Evolutionary conservation across 2,329 filamentous ascomycete genomes (phyloP).

Genomic region (Trichophyton verrucosum): DNA sequence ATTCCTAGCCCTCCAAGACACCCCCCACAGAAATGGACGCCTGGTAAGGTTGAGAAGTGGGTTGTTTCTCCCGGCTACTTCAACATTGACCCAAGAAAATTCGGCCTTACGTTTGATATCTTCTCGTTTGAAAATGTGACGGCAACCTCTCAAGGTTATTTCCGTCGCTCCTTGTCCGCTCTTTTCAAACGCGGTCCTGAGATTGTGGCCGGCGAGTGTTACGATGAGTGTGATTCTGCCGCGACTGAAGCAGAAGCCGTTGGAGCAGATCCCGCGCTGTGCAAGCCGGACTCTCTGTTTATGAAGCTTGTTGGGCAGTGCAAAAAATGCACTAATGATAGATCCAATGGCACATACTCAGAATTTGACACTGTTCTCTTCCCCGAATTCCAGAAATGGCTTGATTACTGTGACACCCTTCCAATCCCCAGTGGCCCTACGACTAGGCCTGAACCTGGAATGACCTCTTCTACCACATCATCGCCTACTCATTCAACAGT

Average conservation of each 20-base stretch:
- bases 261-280: conserved; percentile 24
- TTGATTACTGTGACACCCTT: neutral
- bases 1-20: conserved; percentile 22
- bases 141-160: conserved; percentile 19
- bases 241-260: conserved; percentile 35
- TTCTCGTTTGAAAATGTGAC: conserved; percentile 35
- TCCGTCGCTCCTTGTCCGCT: conserved; percentile 18
- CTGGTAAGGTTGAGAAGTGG: conserved; percentile 32
- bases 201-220: conserved; percentile 40
- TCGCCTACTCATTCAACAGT: neutral
- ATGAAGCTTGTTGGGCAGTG: neutral
- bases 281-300: neutral
- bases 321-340: neutral
- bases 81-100: conserved; percentile 50
- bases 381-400: neutral
- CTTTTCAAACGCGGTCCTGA: conserved; percentile 24
- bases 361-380: neutral
- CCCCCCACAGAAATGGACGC: conserved; percentile 19
- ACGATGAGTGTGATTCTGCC: conserved; percentile 39
- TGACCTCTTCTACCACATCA: neutral
- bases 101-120: conserved; percentile 52
- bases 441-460: neutral
- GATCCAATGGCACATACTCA: neutral
- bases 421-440: neutral
- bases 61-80: conserved; percentile 47